A percentile compares a stretch with the other conserved stretches of the same genome.
Conservation (phyloP, 1,284 basidiomycete genomes). For the Wallemia mellicola region DNA sequence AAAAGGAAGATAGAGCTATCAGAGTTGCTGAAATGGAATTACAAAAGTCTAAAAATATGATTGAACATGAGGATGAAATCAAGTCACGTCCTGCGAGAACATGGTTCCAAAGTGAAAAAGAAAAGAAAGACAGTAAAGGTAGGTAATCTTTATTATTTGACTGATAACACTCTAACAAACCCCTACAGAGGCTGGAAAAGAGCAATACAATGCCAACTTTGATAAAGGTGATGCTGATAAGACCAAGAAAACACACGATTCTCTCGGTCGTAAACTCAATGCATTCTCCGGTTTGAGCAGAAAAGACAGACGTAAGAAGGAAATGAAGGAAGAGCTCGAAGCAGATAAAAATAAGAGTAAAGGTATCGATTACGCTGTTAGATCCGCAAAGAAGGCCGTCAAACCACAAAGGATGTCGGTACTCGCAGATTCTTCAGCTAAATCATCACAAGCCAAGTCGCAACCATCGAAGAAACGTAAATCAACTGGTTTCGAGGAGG, state of each 20-base stretch:
- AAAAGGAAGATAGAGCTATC: slow-evolving; percentile 78
- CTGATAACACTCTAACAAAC: background rate
- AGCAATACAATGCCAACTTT: slow-evolving; percentile 31
- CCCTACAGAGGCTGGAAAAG: slow-evolving; percentile 33
- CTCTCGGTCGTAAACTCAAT: background rate
- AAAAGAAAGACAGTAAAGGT: slow-evolving; percentile 58
- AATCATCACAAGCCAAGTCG: no score
- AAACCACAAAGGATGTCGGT: background rate
- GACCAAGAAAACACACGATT: background rate
- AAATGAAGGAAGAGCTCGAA: slow-evolving; percentile 49
- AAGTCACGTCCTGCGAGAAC: slow-evolving; percentile 73
- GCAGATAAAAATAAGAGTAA: slow-evolving; percentile 20
- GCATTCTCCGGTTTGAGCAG: slow-evolving; percentile 48
- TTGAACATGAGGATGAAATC: slow-evolving; percentile 83
- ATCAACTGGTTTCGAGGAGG: background rate
- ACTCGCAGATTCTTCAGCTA: background rate
- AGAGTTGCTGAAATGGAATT: slow-evolving; percentile 86
- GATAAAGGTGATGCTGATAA: slow-evolving; percentile 15
- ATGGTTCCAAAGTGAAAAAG: slow-evolving; percentile 82
- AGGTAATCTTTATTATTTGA: slow-evolving; percentile 6
- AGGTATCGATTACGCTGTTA: slow-evolving; percentile 32
- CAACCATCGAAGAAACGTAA: background rate
- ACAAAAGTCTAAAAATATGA: slow-evolving; percentile 79
- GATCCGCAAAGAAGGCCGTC: slow-evolving; percentile 41
- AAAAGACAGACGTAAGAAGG: slow-evolving; percentile 49